Evolutionary conservation across 257 asterid species (phyloP), one percentile per base, ranked within the genome.

Genomic region (Nicotiana tabacum): DNA sequence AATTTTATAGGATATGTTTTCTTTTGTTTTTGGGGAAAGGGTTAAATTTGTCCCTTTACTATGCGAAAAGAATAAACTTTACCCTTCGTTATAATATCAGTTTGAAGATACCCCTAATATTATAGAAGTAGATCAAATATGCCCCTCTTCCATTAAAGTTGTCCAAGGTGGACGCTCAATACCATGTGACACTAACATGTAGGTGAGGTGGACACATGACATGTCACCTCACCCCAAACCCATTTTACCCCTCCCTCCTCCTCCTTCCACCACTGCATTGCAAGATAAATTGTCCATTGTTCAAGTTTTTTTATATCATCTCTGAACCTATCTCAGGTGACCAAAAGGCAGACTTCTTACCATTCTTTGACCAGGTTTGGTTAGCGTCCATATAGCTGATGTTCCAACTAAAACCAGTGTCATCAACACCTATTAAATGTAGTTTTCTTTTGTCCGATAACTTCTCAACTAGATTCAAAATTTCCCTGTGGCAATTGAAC

Each of bases 211-310:
- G 55, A 48, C 35, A 8, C 13, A 1, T 48, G 15, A 1, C 55
- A 48, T 48, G 55, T 15, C 55, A 48, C 3, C 12, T 9, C 10
- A 9, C 15, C 3, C 15, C 55, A 3, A 9, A 9, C 15, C 15
- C 3, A 48, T 48, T 48, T 48, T 48, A 48, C 12, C 55, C 55
- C 55, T 2, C 13, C 15, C 35, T 32, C 3, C 35, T 32, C 35
- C 35, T 32, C 4, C 4, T 32, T 32, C 35, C 4, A 2, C 35
- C 35, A 32, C 97, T 7, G 91, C 92, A 46, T 89, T 86, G 85
- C 99, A 95, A 0, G 97, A 92, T 68, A 84, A 87, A 82, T 92
- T 98, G n/a, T 94, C 98, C 43, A 95, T 85, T 86, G 87, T 68
- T 68, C 88, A 74, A 95, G 98, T 82, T 77, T 85, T 87, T 89